Evolutionary conservation across 2,329 filamentous ascomycete genomes (phyloP).

Genomic region (Trichoderma sp.): DNA sequence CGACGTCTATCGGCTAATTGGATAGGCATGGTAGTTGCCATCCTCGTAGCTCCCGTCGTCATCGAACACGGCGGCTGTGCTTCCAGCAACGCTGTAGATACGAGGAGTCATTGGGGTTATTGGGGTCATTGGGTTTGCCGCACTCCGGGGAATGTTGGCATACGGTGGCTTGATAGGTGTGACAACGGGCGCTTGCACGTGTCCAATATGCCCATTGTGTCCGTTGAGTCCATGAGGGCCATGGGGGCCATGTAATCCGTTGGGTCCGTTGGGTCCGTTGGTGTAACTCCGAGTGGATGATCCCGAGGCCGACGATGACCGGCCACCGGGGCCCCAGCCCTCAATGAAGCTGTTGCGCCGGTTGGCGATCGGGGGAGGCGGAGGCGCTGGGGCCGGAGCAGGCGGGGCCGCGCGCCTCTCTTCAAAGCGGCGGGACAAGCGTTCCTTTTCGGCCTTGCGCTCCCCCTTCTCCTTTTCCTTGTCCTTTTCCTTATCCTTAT

Average conservation of each 20-base stretch:
- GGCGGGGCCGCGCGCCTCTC: slow-evolving; percentile 29
- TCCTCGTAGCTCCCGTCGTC: slow-evolving; percentile 32
- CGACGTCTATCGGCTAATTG: slow-evolving; percentile 31
- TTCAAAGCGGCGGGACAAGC: slow-evolving; percentile 39
- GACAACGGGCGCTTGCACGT: slow-evolving; percentile 25
- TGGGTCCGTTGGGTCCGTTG: slow-evolving; percentile 22
- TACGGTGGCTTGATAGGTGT: slow-evolving; percentile 27
- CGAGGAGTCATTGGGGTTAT: slow-evolving; percentile 18
- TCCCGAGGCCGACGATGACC: slow-evolving; percentile 30
- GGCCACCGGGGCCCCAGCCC: slow-evolving; percentile 33
- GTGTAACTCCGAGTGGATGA: slow-evolving; percentile 29
- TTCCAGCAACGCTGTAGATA: slow-evolving; percentile 29
- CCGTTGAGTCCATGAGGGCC: slow-evolving; percentile 26
- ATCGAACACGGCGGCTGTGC: slow-evolving; percentile 21
- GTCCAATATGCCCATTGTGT: slow-evolving; percentile 28
- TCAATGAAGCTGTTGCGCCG: slow-evolving; percentile 37
- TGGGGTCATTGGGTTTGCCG: slow-evolving; percentile 13
- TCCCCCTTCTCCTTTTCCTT: slow-evolving; percentile 33
- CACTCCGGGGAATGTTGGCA: slow-evolving; percentile 32
- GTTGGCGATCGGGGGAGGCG: slow-evolving; percentile 23
- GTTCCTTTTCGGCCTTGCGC: slow-evolving; percentile 35
- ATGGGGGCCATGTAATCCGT: slow-evolving; percentile 5
- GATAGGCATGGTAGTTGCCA: slow-evolving; percentile 37
- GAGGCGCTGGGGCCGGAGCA: not conserved
- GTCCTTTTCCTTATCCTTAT: slow-evolving; percentile 22